These are phyloP conservation scores for Backusella tuberculispora DNA, from an alignment of 192 early-diverging fungal genomes.

Conservation along the genomic window DNA sequence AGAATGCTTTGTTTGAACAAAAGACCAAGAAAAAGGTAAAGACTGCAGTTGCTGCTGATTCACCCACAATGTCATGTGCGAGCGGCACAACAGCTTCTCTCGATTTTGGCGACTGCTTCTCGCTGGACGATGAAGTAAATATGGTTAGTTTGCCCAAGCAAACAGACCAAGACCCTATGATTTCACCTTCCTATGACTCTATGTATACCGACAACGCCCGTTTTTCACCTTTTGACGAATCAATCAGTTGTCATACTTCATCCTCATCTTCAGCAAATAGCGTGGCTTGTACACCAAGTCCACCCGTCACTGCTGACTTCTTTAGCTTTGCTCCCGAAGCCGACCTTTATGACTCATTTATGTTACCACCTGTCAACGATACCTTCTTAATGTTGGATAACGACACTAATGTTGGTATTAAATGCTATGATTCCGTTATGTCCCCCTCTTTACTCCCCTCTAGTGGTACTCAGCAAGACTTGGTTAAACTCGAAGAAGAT, in stretches of 20 bases:
- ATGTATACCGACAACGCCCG: slow-evolving; percentile 3
- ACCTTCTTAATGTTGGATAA: slow-evolving; percentile 19
- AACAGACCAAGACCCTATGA: slow-evolving; percentile 15
- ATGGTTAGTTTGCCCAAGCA: background rate
- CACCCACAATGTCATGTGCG: slow-evolving; percentile 24
- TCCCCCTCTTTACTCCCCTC: slow-evolving; percentile 23
- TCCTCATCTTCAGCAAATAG: slow-evolving; percentile 15
- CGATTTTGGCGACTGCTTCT: slow-evolving; percentile 39
- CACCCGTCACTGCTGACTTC: slow-evolving; percentile 20
- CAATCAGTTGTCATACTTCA: slow-evolving; percentile 20
- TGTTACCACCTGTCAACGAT: slow-evolving; percentile 33
- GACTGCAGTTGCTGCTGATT: background rate
- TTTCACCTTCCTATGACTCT: slow-evolving; percentile 16
- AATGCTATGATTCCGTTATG: slow-evolving; percentile 22
- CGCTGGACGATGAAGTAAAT: slow-evolving; percentile 30
- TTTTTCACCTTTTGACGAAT: slow-evolving; percentile 25
- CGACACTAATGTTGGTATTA: slow-evolving; percentile 22
- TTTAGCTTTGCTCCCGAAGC: slow-evolving; percentile 16
- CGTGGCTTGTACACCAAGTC: slow-evolving; percentile 26
- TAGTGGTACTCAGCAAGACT: slow-evolving; percentile 19
- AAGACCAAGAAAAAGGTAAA: slow-evolving; percentile 16
- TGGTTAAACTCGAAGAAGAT: slow-evolving; percentile 26
- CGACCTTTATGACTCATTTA: slow-evolving; percentile 34
- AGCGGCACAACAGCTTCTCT: slow-evolving; percentile 36
- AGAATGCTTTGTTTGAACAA: slow-evolving; percentile 25